Percentiles rank a stretch among this genome's conserved stretches.
phyloP scores from a whole-genome alignment of 2,329 filamentous ascomycete species.

The Fusarium guadeloupense region DNA sequence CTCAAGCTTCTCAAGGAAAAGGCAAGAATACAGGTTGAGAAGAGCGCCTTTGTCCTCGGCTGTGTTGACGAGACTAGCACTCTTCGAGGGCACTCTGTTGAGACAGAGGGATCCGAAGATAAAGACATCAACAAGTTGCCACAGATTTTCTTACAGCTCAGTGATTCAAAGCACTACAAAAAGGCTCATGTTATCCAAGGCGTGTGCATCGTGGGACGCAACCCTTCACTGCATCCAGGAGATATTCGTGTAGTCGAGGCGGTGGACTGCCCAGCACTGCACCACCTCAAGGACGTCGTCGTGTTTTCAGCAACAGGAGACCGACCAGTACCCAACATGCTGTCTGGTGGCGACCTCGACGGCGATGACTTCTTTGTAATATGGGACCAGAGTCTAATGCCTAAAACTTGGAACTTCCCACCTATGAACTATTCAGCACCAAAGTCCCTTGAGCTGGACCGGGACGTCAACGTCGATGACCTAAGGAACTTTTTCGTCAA shows the following conservation, averaged over 20 bases:
- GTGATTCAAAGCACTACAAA: constrained; percentile 61
- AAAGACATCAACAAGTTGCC: constrained; percentile 68
- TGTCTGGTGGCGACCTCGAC: constrained; percentile 93
- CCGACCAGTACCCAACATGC: constrained; percentile 88
- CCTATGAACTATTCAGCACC: constrained; percentile 81
- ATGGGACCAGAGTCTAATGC: constrained; percentile 83
- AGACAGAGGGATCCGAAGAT: constrained; percentile 50
- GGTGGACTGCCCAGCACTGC: constrained; percentile 76
- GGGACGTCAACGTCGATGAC: constrained; percentile 75
- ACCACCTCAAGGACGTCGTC: constrained; percentile 83
- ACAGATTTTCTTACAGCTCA: constrained; percentile 89
- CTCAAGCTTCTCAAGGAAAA: constrained; percentile 94
- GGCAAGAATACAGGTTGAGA: constrained; percentile 80
- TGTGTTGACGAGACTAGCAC: constrained; percentile 85
- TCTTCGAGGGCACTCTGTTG: constrained; percentile 74
- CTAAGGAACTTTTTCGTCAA: constrained; percentile 87
- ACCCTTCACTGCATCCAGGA: constrained; percentile 92
- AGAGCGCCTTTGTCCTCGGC: constrained; percentile 88
- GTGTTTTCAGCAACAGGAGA: constrained; percentile 88
- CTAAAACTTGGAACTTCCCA: constrained; percentile 72
- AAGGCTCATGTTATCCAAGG: constrained; percentile 75
- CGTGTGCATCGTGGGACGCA: constrained; percentile 84
- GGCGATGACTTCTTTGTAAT: constrained; percentile 96
- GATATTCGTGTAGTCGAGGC: constrained; percentile 90
- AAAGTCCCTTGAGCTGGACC: constrained; percentile 62